Conservation (phyloP, 129 eudicot genomes). For the Silybum marianum region DNA sequence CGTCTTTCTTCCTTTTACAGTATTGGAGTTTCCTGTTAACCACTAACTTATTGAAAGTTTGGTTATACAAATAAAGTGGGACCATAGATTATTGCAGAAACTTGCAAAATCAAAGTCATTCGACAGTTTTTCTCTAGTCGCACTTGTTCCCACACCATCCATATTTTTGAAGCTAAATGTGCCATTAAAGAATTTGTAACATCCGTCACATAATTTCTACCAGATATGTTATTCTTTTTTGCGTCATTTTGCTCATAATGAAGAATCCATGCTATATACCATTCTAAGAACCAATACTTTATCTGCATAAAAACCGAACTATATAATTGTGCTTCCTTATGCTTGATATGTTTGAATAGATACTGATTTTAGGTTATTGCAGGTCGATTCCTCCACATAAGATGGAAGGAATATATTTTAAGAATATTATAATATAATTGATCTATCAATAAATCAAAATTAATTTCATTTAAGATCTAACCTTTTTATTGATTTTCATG, state of each 20-base stretch:
- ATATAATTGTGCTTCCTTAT: neutral
- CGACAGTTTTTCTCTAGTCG: neutral
- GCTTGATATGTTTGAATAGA: neutral
- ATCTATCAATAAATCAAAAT: too few relatives aligned
- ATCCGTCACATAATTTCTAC: neutral
- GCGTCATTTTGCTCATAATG: neutral
- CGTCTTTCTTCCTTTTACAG: neutral
- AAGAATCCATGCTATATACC: conserved; percentile 1
- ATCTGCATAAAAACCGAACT: neutral
- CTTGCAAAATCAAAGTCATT: neutral
- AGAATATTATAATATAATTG: too few relatives aligned
- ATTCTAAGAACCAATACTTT: neutral
- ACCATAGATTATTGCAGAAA: neutral
- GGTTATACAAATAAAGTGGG: neutral
- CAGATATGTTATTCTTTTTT: conserved; percentile 6
- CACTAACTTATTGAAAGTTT: neutral
- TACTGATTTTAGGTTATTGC: conserved; percentile 10
- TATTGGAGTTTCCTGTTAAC: neutral
- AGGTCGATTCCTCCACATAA: conserved; percentile 12
- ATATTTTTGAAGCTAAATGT: neutral
- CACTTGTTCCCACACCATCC: neutral
- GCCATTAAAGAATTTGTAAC: neutral
- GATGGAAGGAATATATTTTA: neutral
- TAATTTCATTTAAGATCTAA: too few relatives aligned
- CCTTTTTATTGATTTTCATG: too few relatives aligned